Base-by-base conservation (phyloP, 2,329 filamentous ascomycete species). In the Trichothecium roseum region DNA sequence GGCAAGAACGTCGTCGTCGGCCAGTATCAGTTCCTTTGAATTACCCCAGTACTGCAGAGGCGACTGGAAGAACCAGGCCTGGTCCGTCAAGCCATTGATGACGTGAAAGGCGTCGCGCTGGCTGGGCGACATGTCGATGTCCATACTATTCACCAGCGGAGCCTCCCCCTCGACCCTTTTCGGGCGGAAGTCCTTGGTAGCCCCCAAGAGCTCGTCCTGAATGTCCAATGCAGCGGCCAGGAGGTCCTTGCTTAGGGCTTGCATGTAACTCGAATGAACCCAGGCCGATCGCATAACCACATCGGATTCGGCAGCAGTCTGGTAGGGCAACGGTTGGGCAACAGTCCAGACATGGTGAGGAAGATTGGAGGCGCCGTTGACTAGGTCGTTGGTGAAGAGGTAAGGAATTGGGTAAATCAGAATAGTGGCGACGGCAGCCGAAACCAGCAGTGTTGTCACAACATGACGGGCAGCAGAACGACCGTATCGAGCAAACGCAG, bases 271-370 rank as follows among this genome's bases (percentile, higher is more conserved):
- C 42, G 81, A 82, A 50, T 88, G 82, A 13, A 89, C 70, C 84
- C 84, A 89, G 37, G 85, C 72, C 38, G 84, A 84, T 45, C 82
- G 80, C 74, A 89, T 82, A 37, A 83, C 75, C n/a, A 89, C 76
- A 53, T 89, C 82, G 4, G 79, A 70, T 36, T 65, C 59, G 30
- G 65, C 62, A 18, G 59, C 51, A 4, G 59, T 56, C 36, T 63
- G 63, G 32, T 72, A 70, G 26, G 70, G 59, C 36, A 83, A 63
- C 18, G 78, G 74, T 40, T 76, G 73, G 5, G 80, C 81, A 27
- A 79, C 79, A 18, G 83, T 87, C 84, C 84, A 89, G 45, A 84
- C 82, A 70, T 88, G 81, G 49, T 81, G 78, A 20, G 84, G 83
- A 7, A 87, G 63, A 42, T 78, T 81, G 35, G 81, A 80, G 17